phyloP scores from a whole-genome alignment of 2,329 filamentous ascomycete genomes.

The Monilinia fructigena region DNA sequence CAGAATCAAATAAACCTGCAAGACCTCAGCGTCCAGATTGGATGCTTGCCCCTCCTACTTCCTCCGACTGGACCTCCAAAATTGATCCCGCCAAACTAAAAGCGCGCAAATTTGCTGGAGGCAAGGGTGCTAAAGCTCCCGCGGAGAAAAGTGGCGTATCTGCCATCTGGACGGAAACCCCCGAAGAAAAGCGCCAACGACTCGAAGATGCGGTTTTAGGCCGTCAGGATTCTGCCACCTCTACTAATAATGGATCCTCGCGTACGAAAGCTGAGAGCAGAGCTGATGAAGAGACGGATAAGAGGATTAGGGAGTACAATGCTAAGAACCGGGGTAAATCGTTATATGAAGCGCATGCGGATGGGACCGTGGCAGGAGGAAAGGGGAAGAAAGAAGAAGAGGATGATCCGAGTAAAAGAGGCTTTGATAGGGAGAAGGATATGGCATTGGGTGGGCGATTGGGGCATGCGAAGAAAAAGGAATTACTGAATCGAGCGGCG shows the following conservation, averaged over 20 bases:
- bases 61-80: constrained; percentile 54
- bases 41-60: constrained; percentile 71
- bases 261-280: constrained; percentile 32
- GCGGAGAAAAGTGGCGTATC: constrained; percentile 37
- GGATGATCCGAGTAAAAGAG: constrained; percentile 86
- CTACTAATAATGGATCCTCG: constrained; percentile 8
- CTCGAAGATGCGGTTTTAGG: constrained; percentile 82
- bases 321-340: constrained; percentile 55
- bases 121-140: constrained; percentile 53
- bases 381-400: constrained; percentile 51
- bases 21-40: constrained; percentile 74
- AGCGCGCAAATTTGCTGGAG: constrained; percentile 78
- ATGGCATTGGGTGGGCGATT: constrained; percentile 76
- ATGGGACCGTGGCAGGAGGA: constrained; percentile 42
- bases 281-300: constrained; percentile 47
- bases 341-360: constrained; percentile 52
- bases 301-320: constrained; percentile 58
- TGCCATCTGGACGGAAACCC: constrained; percentile 83
- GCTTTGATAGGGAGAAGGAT: constrained; percentile 91
- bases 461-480: constrained; percentile 68
- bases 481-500: constrained; percentile 75
- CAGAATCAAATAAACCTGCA: constrained; percentile 35
- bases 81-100: constrained; percentile 82
- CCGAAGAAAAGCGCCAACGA: constrained; percentile 79
- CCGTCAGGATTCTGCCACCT: constrained; percentile 44